phyloP scores from a whole-genome alignment of 352 stramenopile species.

The Globisporangium emineosum region DNA sequence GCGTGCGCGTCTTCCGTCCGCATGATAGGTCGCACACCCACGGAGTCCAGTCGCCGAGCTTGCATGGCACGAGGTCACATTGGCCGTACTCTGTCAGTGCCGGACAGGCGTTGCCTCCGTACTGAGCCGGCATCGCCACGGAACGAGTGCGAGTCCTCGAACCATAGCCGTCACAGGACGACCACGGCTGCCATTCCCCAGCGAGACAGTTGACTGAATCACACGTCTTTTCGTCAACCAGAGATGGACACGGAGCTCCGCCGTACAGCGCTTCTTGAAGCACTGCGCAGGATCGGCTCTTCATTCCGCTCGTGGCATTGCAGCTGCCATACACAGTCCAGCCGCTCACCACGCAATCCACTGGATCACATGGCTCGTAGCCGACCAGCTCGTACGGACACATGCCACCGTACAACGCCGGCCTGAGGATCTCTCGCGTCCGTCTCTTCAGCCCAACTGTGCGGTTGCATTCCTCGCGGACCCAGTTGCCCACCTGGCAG shows the following conservation, averaged over 20 bases:
- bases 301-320: conserved; percentile 27
- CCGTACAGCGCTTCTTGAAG: conserved; percentile 33
- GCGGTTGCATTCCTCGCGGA: conserved; percentile 32
- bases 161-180: conserved; percentile 27
- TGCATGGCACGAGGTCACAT: conserved; percentile 47
- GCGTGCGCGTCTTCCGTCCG: conserved; percentile 37
- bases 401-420: conserved; percentile 44
- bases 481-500: conserved; percentile 51
- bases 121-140: conserved; percentile 24
- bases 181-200: conserved; percentile 30
- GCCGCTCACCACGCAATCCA: conserved; percentile 51
- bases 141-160: conserved; percentile 33
- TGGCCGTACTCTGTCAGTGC: conserved; percentile 24
- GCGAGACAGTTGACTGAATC: conserved; percentile 40
- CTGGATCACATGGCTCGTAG: conserved; percentile 37
- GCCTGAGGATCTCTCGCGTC: conserved; percentile 28
- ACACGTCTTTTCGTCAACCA: conserved; percentile 27
- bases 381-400: conserved; percentile 32
- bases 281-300: conserved; percentile 34
- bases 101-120: conserved; percentile 37
- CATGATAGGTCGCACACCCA: conserved; percentile 34
- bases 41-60: conserved; percentile 32
- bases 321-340: conserved; percentile 37
- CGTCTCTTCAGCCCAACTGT: conserved; percentile 34
- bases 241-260: conserved; percentile 26